Evolutionary conservation across 2,329 filamentous ascomycete genomes (phyloP).

Genomic region (Penicillium sp.): DNA sequence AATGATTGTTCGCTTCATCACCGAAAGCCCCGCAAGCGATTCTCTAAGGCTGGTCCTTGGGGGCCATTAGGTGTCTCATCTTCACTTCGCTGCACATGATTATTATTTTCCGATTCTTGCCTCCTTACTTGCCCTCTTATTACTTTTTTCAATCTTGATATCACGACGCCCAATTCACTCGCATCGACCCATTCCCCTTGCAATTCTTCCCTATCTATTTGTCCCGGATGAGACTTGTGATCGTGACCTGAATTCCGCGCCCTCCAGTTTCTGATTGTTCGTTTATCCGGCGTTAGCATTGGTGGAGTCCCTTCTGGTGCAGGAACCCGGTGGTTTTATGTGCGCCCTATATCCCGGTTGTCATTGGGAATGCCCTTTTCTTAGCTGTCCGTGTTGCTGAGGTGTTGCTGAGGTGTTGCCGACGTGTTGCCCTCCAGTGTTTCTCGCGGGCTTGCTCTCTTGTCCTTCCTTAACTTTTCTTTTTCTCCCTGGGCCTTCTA

Average conservation of each 20-base stretch:
- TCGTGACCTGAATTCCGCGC: conserved; percentile 20
- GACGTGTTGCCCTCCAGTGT: background rate
- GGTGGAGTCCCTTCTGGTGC: conserved; percentile 32
- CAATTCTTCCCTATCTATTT: conserved; percentile 6
- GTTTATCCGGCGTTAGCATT: conserved; percentile 36
- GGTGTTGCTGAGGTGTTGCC: too few species aligned
- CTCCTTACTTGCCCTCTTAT: conserved; percentile 5
- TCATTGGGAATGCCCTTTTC: conserved; percentile 1
- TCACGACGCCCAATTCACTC: conserved; percentile 18
- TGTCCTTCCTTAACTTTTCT: conserved; percentile 11
- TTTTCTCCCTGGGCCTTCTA: conserved; percentile 9
- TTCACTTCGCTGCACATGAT: conserved; percentile 37
- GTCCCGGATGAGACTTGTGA: conserved; percentile 19
- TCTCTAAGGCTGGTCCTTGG: conserved; percentile 34
- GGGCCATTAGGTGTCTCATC: conserved; percentile 17
- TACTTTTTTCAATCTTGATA: conserved; percentile 5
- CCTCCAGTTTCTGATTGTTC: conserved; percentile 28
- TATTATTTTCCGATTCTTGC: conserved; percentile 15
- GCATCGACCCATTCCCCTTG: conserved; percentile 10
- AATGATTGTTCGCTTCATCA: conserved; percentile 18
- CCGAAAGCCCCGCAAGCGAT: conserved; percentile 19
- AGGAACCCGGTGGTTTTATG: conserved; percentile 30
- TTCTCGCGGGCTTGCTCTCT: conserved; percentile 9
- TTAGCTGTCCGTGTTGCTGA: conserved; percentile 4
- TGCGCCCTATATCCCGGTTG: conserved; percentile 24